Percentiles rank a stretch among this genome's conserved stretches.
Evolutionary conservation across 208 protist species (phyloP).

Genomic region (Leishmania tropica): DNA sequence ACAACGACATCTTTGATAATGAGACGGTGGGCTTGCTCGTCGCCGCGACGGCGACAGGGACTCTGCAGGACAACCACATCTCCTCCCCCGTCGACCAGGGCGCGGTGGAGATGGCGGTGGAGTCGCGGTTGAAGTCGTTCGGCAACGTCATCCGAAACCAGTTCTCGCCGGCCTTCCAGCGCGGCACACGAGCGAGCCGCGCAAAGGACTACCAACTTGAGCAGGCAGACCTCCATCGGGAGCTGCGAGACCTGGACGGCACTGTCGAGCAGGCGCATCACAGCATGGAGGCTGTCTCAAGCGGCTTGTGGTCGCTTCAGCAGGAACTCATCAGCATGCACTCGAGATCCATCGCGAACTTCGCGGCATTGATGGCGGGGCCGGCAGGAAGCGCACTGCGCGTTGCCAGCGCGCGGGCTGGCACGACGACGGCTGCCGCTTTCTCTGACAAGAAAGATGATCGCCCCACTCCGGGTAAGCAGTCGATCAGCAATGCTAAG

Average conservation of each 20-base stretch:
- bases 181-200: slow-evolving; percentile 48
- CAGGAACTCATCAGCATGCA: slow-evolving; percentile 22
- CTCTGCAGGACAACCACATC: slow-evolving; percentile 74
- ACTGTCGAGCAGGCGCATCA: slow-evolving; percentile 15
- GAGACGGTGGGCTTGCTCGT: slow-evolving; percentile 49
- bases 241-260: slow-evolving; percentile 34
- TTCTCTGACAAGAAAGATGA: not conserved
- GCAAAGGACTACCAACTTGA: slow-evolving; percentile 54
- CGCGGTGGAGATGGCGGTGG: slow-evolving; percentile 58
- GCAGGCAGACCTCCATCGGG: slow-evolving; percentile 31
- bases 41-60: slow-evolving; percentile 40
- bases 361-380: slow-evolving; percentile 8
- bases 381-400: slow-evolving; percentile 19
- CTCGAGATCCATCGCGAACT: slow-evolving; percentile 18
- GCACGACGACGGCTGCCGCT: not conserved
- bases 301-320: slow-evolving; percentile 23
- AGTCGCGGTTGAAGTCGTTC: slow-evolving; percentile 49
- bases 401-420: not conserved
- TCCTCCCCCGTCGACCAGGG: slow-evolving; percentile 62
- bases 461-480: not conserved
- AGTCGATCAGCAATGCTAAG: not conserved
- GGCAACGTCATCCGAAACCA: slow-evolving; percentile 84
- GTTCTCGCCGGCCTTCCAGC: slow-evolving; percentile 87
- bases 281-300: slow-evolving; percentile 12
- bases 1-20: slow-evolving; percentile 91